Evolutionary conservation across 2,329 filamentous ascomycete genomes (phyloP), one percentile per base, ranked within the genome.

Genomic region (Arthroderma uncinatum): DNA sequence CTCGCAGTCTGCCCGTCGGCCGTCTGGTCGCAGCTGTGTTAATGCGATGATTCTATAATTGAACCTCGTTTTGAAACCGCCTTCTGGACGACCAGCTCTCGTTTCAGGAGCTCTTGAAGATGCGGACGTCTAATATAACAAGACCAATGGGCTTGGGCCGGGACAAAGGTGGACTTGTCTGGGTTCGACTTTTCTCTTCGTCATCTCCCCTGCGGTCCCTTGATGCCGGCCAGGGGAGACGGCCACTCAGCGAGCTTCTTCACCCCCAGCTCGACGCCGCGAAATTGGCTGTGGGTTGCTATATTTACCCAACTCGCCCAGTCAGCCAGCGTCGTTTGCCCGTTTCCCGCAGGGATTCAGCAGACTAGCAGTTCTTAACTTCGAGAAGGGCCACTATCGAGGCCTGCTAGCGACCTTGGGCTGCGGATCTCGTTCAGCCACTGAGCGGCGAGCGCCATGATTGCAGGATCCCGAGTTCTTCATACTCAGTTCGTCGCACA

Each of bases 11-110:
- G 19, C 8, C 40, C 19, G 19, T 5, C 2, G 7, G 28, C 28
- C 7, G 4, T 30, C 28, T 30, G 28, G 7, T 30, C 28, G 28
- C 23, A 12, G 21, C 10, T 44, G 6, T 33, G 7, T 47, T 21
- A 48, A 50, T 50, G 44, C 44, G 33, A n/a, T 30, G 44, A 16
- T 50, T 25, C 44, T 50, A 50, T 50, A 50, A 30, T 33, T 50
- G 25, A 37, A 37, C 34, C 34, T 30, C 7, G 9, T 50, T n/a
- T 16, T 34, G 44, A 50, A 50, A 50, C 44, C 25, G 2, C 14
- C 44, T 30, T 33, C 25, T 33, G 12, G 25, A 37, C 10, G 12
- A 2, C 9, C 21, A 48, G 42, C 44, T 33, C 44, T 50, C 12
- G 44, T 50, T 50, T 50, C 44, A 50, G 21, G 40, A 44, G 25